phyloP scores from a whole-genome alignment of 306 rosid genomes.

The Prunus dulcis region DNA sequence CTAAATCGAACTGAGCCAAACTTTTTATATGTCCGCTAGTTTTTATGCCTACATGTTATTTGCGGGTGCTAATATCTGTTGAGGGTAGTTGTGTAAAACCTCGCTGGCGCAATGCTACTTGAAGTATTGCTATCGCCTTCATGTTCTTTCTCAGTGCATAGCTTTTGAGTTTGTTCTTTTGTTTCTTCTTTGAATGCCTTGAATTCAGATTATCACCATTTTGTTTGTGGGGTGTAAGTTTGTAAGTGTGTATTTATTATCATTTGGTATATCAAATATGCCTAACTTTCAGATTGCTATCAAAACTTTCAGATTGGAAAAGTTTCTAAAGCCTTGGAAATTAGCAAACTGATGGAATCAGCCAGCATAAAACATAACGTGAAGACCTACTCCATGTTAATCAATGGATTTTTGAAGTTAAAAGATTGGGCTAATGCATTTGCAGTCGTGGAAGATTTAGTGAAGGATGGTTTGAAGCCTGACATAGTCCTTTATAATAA shows the following conservation, averaged over 20 bases:
- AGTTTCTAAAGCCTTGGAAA: slow-evolving; percentile 80
- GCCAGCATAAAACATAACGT: slow-evolving; percentile 78
- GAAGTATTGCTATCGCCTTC: neutral
- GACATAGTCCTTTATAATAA: slow-evolving; percentile 88
- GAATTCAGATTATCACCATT: neutral
- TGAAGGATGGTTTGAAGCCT: slow-evolving; percentile 76
- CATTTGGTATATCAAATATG: neutral
- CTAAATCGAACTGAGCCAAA: neutral
- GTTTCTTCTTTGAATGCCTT: neutral
- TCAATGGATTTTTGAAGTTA: slow-evolving; percentile 78
- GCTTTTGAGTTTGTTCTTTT: neutral
- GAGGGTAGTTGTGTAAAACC: neutral
- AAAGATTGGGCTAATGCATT: slow-evolving; percentile 99
- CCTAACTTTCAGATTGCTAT: slow-evolving; percentile 2
- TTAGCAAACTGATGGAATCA: slow-evolving; percentile 70
- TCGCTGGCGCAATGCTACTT: neutral
- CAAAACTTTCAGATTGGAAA: slow-evolving; percentile 69
- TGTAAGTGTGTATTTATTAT: neutral
- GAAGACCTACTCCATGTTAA: slow-evolving; percentile 97
- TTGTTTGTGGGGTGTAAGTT: neutral
- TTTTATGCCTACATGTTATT: neutral
- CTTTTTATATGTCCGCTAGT: neutral
- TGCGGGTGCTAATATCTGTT: slow-evolving; percentile 2
- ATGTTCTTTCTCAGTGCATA: neutral
- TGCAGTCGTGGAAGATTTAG: slow-evolving; percentile 73